Conservation (phyloP, 1,139 yeast genomes). For the Saccharomycopsis crataegensis region DNA sequence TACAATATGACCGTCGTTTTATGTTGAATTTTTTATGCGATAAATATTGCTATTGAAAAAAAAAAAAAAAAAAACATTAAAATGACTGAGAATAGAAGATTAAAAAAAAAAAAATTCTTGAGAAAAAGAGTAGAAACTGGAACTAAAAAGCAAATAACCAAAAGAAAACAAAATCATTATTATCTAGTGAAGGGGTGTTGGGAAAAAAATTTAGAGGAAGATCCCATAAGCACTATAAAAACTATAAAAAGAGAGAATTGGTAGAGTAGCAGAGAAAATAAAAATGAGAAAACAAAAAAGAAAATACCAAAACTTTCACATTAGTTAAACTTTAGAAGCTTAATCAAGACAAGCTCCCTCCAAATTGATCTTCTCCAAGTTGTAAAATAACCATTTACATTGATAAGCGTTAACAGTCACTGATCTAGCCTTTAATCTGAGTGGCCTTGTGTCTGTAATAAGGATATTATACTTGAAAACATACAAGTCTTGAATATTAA, state of each 20-base stretch:
- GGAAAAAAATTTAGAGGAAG: too few species aligned
- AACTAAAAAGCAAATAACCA: too few species aligned
- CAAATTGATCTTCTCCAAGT: slow-evolving; percentile 35
- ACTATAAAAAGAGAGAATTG: too few species aligned
- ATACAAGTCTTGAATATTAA: slow-evolving; percentile 30
- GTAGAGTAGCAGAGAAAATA: too few species aligned
- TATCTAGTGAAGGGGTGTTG: too few species aligned
- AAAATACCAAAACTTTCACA: too few species aligned
- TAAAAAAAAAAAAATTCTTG: neutral
- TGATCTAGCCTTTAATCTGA: slow-evolving; percentile 59
- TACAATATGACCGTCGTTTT: too few species aligned
- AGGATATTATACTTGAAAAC: slow-evolving; percentile 50
- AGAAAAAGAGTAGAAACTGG: too few species aligned
- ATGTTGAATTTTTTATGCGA: too few species aligned
- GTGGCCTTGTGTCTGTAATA: slow-evolving; percentile 66
- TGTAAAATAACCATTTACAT: slow-evolving; percentile 54
- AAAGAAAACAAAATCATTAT: too few species aligned
- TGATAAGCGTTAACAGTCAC: slow-evolving; percentile 51
- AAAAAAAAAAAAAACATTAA: neutral
- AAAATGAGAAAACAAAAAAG: too few species aligned
- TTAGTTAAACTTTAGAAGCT: neutral
- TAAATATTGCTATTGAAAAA: neutral
- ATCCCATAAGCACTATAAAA: too few species aligned
- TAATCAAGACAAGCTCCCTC: slow-evolving; percentile 19
- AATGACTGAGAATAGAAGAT: neutral